Evolutionary conservation across 106 monocot species (phyloP), one percentile per base, ranked within the genome.

Genomic region (Dendrobium catenatum): DNA sequence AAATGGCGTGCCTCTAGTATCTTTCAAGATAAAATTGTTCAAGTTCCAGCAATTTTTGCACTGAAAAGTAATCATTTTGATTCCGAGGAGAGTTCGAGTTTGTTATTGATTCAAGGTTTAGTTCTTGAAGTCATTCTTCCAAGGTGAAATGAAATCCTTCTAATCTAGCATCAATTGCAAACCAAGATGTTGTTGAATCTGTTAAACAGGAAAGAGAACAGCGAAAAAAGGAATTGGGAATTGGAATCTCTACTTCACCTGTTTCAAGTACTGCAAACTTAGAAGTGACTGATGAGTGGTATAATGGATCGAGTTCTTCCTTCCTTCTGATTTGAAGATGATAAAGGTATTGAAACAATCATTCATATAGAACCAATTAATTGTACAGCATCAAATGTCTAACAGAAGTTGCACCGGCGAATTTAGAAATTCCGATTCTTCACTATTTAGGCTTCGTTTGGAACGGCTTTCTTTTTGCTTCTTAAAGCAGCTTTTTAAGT

Each of bases 31-130:
- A 89, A 78, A 82, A 87, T 27, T 27, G 66, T 85, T 59, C 91
- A 91, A 77, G 83, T 95, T 86, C 83, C 86, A 56, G 58, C 88
- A 0, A 51, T 93, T 77, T 88, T 81, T 78, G 93, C 84, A 40
- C 84, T 81, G 27, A 88, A 86, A 81, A 58, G 61, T 9, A 95
- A 90, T 68, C 93, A 91, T 31, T 26, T 26, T 26, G 26, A 26
- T 88, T 61, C 80, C 18, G 87, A 98, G 70, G 89, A 87, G 48
- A 79, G 5, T 48, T 81, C 37, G 46, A 77, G 77, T 29, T 86
- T 84, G 24, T 85, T 88, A n/a, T 33, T 33, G 33, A 81, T 95
- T 78, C 98, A 93, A 24, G 86, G 86, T 61, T 89, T 92, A 8
- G 90, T 90, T 82, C 93, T 89, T 76, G 87, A 92, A 31, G 80